These are phyloP conservation scores for Naumovozyma dairenensis DNA, from an alignment of 805 yeast species.

Conservation along the genomic window DNA sequence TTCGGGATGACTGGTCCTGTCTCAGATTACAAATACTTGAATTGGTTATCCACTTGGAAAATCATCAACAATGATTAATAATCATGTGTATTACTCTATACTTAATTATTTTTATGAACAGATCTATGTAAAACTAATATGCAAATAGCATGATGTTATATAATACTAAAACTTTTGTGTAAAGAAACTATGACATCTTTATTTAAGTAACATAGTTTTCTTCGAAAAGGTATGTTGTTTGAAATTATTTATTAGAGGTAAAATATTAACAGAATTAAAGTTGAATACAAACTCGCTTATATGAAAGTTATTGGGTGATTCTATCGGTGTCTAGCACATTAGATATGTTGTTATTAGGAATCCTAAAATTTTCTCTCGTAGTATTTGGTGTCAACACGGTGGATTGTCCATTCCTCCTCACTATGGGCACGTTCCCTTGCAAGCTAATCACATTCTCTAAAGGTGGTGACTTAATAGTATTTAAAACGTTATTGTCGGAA, in stretches of 20 bases:
- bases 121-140: too few species aligned
- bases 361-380: slow-evolving; percentile 20
- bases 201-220: too few species aligned
- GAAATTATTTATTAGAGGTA: too few species aligned
- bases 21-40: slow-evolving; percentile 33
- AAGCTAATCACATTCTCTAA: slow-evolving; percentile 23
- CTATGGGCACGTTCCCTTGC: slow-evolving; percentile 25
- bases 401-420: slow-evolving; percentile 4
- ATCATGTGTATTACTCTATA: too few species aligned
- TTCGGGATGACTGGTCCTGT: slow-evolving; percentile 54
- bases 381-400: slow-evolving; percentile 24
- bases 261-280: too few species aligned
- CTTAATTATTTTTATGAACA: too few species aligned
- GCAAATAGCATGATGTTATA: too few species aligned
- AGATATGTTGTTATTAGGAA: slow-evolving; percentile 18
- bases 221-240: too few species aligned
- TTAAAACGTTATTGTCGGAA: slow-evolving; percentile 2
- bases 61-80: slow-evolving; percentile 23
- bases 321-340: slow-evolving; percentile 25
- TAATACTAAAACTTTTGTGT: too few species aligned
- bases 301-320: slow-evolving; percentile 28
- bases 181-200: too few species aligned
- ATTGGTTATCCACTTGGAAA: slow-evolving; percentile 42
- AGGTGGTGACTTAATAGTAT: slow-evolving; percentile 18
- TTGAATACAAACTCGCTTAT: too few species aligned